Conservation (phyloP, 2,329 filamentous ascomycete species). For the Gliomastix tumulicola region DNA sequence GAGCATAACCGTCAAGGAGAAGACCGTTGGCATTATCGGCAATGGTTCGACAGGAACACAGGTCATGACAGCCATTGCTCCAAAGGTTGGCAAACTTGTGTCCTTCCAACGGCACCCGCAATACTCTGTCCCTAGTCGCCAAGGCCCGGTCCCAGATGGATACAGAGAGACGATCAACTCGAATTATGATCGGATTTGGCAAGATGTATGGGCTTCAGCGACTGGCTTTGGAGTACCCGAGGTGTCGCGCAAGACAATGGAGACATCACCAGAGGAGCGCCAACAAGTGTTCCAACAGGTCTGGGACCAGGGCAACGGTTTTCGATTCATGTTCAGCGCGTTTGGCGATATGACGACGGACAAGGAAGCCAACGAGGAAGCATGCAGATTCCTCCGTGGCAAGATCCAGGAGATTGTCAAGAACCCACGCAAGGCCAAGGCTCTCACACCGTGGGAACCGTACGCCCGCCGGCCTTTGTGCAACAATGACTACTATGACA, state of each 20-base stretch:
- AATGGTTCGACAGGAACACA: neutral
- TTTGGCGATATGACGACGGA: slow-evolving; percentile 8
- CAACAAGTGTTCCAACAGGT: slow-evolving; percentile 14
- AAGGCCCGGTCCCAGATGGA: slow-evolving; percentile 2
- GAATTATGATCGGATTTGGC: slow-evolving; percentile 20
- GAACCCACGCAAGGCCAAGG: slow-evolving; percentile 11
- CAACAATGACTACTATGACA: slow-evolving; percentile 41
- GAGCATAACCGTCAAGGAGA: neutral
- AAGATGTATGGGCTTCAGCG: slow-evolving; percentile 10
- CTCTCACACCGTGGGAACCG: slow-evolving; percentile 8
- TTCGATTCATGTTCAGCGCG: slow-evolving; percentile 21
- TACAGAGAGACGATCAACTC: slow-evolving; percentile 9
- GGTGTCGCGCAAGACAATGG: slow-evolving; percentile 16
- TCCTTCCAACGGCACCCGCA: slow-evolving; percentile 9
- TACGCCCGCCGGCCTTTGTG: slow-evolving; percentile 5
- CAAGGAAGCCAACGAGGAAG: slow-evolving; percentile 14
- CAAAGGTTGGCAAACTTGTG: slow-evolving; percentile 5
- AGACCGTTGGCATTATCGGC: neutral
- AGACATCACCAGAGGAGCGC: slow-evolving; percentile 17
- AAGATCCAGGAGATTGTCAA: slow-evolving; percentile 14
- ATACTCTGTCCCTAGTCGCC: slow-evolving; percentile 9
- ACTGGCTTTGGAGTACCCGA: slow-evolving; percentile 19
- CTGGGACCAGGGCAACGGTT: slow-evolving; percentile 19
- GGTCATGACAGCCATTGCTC: neutral
- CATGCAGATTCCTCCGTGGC: slow-evolving; percentile 12